Conservation (phyloP, 495 filamentous ascomycete species). For the Aspergillus carlsbadensis region DNA sequence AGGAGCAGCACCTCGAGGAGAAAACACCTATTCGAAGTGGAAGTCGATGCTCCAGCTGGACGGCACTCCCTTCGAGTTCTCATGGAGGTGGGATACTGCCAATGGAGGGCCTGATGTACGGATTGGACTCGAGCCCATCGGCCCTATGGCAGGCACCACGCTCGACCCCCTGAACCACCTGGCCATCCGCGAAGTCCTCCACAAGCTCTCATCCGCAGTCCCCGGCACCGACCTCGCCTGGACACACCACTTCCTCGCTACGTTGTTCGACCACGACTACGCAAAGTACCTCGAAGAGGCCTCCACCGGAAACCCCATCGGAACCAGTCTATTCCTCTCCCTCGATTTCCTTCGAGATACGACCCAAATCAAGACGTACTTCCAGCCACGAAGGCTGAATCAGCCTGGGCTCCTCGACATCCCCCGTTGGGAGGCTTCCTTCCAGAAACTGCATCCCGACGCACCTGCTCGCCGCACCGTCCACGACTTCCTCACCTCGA, state of each 20-base stretch:
- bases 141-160: conserved; percentile 2
- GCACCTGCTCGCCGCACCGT: background rate
- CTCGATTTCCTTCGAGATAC: conserved; percentile 2
- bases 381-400: conserved; percentile 8
- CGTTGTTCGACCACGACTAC: conserved; percentile 10
- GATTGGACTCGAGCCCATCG: conserved; percentile 7
- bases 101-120: background rate
- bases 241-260: conserved; percentile 10
- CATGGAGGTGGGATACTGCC: conserved; percentile 5
- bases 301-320: background rate
- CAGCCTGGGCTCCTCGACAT: background rate
- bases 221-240: conserved; percentile 1
- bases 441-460: background rate
- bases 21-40: background rate
- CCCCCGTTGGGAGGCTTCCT: conserved; percentile 3
- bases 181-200: background rate
- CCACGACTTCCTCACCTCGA: background rate
- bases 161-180: conserved; percentile 8
- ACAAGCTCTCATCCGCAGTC: background rate
- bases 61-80: conserved; percentile 6
- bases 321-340: background rate
- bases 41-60: conserved; percentile 6
- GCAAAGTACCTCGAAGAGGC: background rate
- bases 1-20: background rate
- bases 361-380: conserved; percentile 6